Conservation (phyloP, 2,329 filamentous ascomycete species). For the Monosporascus sp. region DNA sequence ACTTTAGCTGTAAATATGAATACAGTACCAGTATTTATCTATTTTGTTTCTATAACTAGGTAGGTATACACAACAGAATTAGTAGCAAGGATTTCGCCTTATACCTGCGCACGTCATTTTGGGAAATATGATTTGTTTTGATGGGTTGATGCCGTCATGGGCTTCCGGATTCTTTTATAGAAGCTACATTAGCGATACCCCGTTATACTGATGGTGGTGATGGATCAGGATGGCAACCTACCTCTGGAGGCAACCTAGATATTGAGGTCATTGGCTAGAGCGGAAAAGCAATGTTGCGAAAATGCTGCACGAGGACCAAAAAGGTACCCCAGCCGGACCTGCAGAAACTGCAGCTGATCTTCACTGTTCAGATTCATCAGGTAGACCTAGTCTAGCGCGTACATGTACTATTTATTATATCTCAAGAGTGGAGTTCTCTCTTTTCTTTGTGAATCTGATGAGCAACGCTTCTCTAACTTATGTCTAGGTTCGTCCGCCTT, state of each 20-base stretch:
- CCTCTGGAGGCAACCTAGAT: too few species aligned
- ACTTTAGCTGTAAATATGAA: too few species aligned
- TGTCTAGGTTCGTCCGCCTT: too few species aligned
- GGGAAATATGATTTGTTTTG: too few species aligned
- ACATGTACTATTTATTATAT: too few species aligned
- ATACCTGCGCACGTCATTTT: background rate
- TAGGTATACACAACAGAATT: background rate
- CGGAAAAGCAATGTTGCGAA: background rate
- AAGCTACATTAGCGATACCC: background rate
- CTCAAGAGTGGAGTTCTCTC: too few species aligned
- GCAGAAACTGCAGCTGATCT: background rate
- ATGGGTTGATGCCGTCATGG: background rate
- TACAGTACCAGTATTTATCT: background rate
- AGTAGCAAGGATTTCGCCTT: background rate
- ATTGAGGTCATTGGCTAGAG: background rate
- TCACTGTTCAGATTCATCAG: background rate
- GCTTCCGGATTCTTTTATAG: background rate
- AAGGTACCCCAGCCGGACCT: background rate
- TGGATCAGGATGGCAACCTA: too few species aligned
- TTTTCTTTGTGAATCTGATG: too few species aligned
- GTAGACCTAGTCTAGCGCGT: too few species aligned
- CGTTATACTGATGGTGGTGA: too few species aligned
- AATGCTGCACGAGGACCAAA: background rate
- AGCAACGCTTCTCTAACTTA: too few species aligned
- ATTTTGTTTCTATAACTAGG: background rate